phyloP scores from a whole-genome alignment of 2,329 filamentous ascomycete species.

The Passalora sequoiae region DNA sequence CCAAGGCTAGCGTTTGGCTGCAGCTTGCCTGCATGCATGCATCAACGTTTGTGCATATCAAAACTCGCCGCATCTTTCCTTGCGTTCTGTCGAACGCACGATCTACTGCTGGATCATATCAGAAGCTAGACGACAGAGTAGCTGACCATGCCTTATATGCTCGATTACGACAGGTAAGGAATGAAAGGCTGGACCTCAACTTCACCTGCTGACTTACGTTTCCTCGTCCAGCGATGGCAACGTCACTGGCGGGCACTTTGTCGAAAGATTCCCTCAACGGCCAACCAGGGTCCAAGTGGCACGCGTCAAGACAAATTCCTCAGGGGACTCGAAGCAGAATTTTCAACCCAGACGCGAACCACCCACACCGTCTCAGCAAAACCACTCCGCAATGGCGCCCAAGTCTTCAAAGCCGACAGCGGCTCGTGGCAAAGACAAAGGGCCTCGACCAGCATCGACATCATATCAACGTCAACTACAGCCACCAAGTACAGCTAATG shows the following conservation, averaged over 20 bases:
- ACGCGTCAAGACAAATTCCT: not conserved
- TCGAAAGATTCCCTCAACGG: constrained; percentile 12
- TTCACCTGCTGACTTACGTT: constrained; percentile 5
- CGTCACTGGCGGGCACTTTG: constrained; percentile 17
- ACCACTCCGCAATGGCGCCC: no score
- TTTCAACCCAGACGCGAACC: no score
- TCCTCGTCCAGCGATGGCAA: constrained; percentile 14
- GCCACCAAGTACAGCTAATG: no score
- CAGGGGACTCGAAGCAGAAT: no score
- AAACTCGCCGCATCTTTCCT: no score
- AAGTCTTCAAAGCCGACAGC: no score
- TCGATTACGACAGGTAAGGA: constrained; percentile 16
- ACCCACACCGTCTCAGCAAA: no score
- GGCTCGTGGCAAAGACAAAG: no score
- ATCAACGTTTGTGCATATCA: not conserved
- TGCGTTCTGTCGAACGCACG: no score
- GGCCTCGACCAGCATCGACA: no score
- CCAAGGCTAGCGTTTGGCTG: constrained; percentile 18
- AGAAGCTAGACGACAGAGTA: not conserved
- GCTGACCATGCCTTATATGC: constrained; percentile 14
- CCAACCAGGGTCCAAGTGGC: not conserved
- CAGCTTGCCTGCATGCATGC: constrained; percentile 9
- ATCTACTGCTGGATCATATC: no score
- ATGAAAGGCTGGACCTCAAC: constrained; percentile 1
- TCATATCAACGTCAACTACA: no score